Evolutionary conservation across 2,329 filamentous ascomycete species (phyloP), one percentile per base, ranked within the genome.

Genomic region (Xylaria sp.): DNA sequence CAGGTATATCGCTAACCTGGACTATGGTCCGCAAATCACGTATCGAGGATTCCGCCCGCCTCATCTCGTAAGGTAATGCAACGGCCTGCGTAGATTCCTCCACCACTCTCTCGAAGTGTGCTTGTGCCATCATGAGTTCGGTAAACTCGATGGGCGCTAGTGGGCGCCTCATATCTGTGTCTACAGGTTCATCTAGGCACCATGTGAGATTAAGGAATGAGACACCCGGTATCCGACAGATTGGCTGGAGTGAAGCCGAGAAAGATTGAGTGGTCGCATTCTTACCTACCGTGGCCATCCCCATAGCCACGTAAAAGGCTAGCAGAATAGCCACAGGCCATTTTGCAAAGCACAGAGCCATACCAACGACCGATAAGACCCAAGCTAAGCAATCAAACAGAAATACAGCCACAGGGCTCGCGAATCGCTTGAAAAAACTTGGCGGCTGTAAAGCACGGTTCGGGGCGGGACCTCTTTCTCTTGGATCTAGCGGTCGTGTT

Each of bases 41-140:
- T 35, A 95, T 87, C 1, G 89, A 87, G 2, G 86, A 81, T 74
- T 94, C 90, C 2, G 88, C 88, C 9, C 87, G 84, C 77, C 92
- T 93, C 87, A 95, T 93, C 68, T 92, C 89, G 67, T 90, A 80
- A 0, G 91, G 91, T 3, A 95, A 77, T 1, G 86, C 86, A 1
- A 88, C 85, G 1, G 87, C 86, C 21, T 87, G 83, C 1, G 86
- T 84, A 15, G 86, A 87, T 60, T 87, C 85, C 67, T 91, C 85
- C 3, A 95, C 77, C 0, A 95, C 87, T 59, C 90, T 85, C 74
- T 93, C 90, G 58, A 96, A 92, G 27, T 87, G 83, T n/a, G 85
- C 80, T 74, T 96, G 91, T 1, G 90, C 85, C 17, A 82, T 82
- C 80, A 95, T 90, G 21, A 96, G 81, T 48, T 88, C 85, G 65